phyloP scores from a whole-genome alignment of 805 yeast genomes.

The Metschnikowia amazonensis region DNA sequence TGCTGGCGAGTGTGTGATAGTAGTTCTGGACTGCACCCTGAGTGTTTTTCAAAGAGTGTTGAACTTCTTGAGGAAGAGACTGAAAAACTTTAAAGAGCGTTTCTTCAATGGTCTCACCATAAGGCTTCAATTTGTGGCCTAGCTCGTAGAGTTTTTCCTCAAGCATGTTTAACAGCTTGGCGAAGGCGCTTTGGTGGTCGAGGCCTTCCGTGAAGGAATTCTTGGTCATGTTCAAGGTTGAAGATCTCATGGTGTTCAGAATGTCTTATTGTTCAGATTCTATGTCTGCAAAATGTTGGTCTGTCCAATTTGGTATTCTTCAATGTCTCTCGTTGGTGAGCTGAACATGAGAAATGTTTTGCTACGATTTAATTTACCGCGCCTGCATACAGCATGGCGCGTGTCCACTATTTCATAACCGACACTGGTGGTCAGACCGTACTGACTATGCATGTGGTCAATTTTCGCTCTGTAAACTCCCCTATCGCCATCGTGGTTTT shows the following conservation, averaged over 20 bases:
- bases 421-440: not conserved
- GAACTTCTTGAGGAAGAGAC: constrained; percentile 5
- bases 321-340: not conserved
- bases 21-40: constrained; percentile 11
- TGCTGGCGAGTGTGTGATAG: constrained; percentile 11
- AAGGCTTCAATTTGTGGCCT: constrained; percentile 1
- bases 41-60: constrained; percentile 2
- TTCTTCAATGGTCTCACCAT: not conserved
- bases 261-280: not conserved
- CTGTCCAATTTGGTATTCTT: not conserved
- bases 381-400: not conserved
- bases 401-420: not conserved
- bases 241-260: not conserved
- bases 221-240: constrained; percentile 4
- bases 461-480: no score
- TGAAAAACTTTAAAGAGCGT: not conserved
- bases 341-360: not conserved
- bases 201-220: constrained; percentile 5
- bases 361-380: not conserved
- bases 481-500: no score
- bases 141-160: not conserved
- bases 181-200: not conserved
- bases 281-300: not conserved
- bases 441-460: no score
- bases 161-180: constrained; percentile 1